A percentile compares a stretch with the other conserved stretches of the same genome.
phyloP scores from a whole-genome alignment of 257 asterid genomes.

The Nicotiana sylvestris region DNA sequence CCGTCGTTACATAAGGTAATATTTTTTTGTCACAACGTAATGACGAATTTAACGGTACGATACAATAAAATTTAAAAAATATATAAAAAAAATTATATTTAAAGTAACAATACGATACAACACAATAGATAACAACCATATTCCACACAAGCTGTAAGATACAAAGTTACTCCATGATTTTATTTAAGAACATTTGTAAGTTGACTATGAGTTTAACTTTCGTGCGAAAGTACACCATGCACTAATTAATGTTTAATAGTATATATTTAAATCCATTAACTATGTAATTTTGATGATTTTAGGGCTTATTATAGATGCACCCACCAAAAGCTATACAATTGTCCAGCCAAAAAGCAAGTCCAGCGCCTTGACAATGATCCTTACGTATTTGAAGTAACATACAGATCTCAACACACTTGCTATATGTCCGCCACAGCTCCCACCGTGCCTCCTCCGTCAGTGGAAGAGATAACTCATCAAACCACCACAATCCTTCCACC shows the following conservation, averaged over 20 bases:
- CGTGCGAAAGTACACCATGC: not conserved
- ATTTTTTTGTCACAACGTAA: too few species aligned
- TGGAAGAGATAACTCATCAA: constrained; percentile 5
- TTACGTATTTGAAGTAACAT: constrained; percentile 56
- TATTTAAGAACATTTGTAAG: not conserved
- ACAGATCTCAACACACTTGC: constrained; percentile 64
- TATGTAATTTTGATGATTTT: not conserved
- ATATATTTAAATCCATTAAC: not conserved
- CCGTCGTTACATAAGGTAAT: too few species aligned
- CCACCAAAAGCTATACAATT: constrained; percentile 60
- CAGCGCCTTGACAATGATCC: constrained; percentile 67
- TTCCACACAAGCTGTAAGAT: not conserved
- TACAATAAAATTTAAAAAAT: too few species aligned
- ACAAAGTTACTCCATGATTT: not conserved
- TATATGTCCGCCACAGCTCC: constrained; percentile 67
- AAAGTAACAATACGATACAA: too few species aligned
- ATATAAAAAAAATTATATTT: too few species aligned
- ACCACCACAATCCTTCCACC: constrained; percentile 18
- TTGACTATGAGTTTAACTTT: not conserved
- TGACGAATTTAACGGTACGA: too few species aligned
- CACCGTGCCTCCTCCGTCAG: constrained; percentile 31
- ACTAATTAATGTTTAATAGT: not conserved
- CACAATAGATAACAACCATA: too few species aligned
- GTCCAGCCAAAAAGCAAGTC: constrained; percentile 86
- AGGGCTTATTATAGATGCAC: constrained; percentile 90